Percentiles rank a stretch among this genome's conserved stretches.
phyloP scores from a whole-genome alignment of 371 early-diverging fungal species.

The Mortierella sp. region DNA sequence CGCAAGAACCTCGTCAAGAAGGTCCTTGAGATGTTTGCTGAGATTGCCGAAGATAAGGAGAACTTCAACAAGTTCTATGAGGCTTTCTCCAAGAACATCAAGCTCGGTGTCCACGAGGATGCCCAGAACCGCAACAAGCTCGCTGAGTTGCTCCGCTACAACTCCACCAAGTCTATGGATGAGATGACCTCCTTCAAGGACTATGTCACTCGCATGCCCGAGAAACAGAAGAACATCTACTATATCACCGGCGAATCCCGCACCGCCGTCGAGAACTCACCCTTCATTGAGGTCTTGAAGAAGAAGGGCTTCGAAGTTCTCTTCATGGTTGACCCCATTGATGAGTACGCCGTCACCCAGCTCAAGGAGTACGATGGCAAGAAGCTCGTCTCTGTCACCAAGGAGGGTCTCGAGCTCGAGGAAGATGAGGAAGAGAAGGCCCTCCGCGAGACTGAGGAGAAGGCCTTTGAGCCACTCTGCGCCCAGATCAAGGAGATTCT shows the following conservation, averaged over 20 bases:
- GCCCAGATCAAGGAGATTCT: slow-evolving; percentile 91
- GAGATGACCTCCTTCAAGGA: slow-evolving; percentile 92
- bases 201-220: slow-evolving; percentile 89
- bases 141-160: slow-evolving; percentile 89
- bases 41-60: slow-evolving; percentile 91
- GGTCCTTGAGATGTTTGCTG: slow-evolving; percentile 91
- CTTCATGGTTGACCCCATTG: slow-evolving; percentile 96
- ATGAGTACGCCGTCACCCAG: slow-evolving; percentile 97
- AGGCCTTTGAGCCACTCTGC: slow-evolving; percentile 86
- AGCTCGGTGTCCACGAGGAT: slow-evolving; percentile 95
- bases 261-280: slow-evolving; percentile 95
- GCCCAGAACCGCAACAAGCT: slow-evolving; percentile 87
- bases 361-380: slow-evolving; percentile 99
- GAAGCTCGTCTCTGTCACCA: slow-evolving; percentile 97
- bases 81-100: slow-evolving; percentile 92
- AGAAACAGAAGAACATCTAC: slow-evolving; percentile 90
- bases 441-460: slow-evolving; percentile 89
- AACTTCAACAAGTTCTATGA: slow-evolving; percentile 94
- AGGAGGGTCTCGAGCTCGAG: slow-evolving; percentile 98
- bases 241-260: slow-evolving; percentile 98
- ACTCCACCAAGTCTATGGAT: slow-evolving; percentile 93
- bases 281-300: slow-evolving; percentile 98
- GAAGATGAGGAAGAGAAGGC: slow-evolving; percentile 97
- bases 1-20: slow-evolving; percentile 94
- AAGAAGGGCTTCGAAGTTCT: slow-evolving; percentile 97